Evolutionary conservation across 495 filamentous ascomycete species (phyloP), one percentile per base, ranked within the genome.

Genomic region (Penicillium malachiteum): DNA sequence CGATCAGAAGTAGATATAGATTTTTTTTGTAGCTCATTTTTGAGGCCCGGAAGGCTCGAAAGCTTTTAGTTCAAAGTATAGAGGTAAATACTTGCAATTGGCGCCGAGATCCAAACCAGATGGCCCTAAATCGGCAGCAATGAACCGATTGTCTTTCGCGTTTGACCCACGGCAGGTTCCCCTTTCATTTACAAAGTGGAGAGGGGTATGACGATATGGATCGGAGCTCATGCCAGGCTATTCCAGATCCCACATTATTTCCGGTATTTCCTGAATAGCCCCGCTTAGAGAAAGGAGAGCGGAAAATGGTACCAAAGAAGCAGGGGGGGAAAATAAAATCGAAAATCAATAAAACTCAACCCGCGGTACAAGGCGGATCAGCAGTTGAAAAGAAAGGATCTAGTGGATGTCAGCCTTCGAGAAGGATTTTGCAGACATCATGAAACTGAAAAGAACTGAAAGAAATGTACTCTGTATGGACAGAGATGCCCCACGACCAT

Each of bases 391-490:
- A 48, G 33, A 58, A 56, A 37, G 52, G 59, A 55, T 48, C 51
- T 41, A 55, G 59, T 62, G 59, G 59, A 62, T 58, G 38, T 47
- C 42, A 54, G 42, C 13, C 48, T 58, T 62, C 55, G 48, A 34
- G 59, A 62, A 62, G 48, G 17, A 52, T 44, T 7, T 26, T 26
- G 21, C 21, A 45, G 30, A 31, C 26, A 17, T 17, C 37, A 11
- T 48, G 37, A 50, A 46, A 46, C 43, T 46, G 43, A 16, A 41
- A n/a, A n/a, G 39, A 16, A 11, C 14, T 17, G 13, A 16, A 41
- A 41, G 7, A 41, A 2, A 17, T 13, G 13, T 41, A 26, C 4
- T 26, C 21, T 26, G 21, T 26, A 26, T 26, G 21, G 21, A 26
- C 21, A 41, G 14, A 46, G 14, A 30, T 46, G 26, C 43, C 26